phyloP scores from a whole-genome alignment of 495 filamentous ascomycete species.

The Bacidia gigantensis region DNA sequence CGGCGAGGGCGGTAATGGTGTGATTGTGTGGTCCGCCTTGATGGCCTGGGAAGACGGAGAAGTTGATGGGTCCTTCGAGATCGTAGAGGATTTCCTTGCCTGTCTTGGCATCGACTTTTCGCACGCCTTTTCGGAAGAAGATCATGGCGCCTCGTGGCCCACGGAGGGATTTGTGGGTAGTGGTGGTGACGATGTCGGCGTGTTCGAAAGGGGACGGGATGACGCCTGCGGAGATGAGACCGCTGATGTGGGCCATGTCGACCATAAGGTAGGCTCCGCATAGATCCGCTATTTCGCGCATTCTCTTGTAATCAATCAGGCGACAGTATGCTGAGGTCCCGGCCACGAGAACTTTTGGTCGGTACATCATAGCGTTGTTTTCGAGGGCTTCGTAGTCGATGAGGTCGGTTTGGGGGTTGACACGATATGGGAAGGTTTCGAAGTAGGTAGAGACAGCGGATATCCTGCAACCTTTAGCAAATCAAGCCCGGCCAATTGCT shows the following conservation, averaged over 20 bases:
- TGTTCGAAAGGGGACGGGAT: constrained; percentile 90
- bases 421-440: constrained; percentile 86
- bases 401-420: constrained; percentile 81
- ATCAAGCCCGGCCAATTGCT: too few species aligned
- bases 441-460: constrained; percentile 91
- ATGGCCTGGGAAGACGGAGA: constrained; percentile 98
- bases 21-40: constrained; percentile 99
- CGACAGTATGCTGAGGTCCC: constrained; percentile 98
- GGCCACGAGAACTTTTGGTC: constrained; percentile 89
- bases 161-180: constrained; percentile 98
- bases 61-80: constrained; percentile 93
- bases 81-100: constrained; percentile 88
- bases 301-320: constrained; percentile 89
- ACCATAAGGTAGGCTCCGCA: constrained; percentile 90
- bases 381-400: constrained; percentile 94
- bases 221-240: constrained; percentile 81
- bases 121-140: constrained; percentile 96
- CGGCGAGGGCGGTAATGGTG: constrained; percentile 96
- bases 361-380: constrained; percentile 84
- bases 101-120: constrained; percentile 73
- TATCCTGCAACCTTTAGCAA: constrained; percentile 41
- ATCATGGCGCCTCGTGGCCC: constrained; percentile 99
- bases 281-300: constrained; percentile 91
- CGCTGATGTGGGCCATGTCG: constrained; percentile 99
- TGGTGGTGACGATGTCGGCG: constrained; percentile 96